Evolutionary conservation across 352 stramenopile genomes (phyloP).

Genomic region (Phytophthora lateralis): DNA sequence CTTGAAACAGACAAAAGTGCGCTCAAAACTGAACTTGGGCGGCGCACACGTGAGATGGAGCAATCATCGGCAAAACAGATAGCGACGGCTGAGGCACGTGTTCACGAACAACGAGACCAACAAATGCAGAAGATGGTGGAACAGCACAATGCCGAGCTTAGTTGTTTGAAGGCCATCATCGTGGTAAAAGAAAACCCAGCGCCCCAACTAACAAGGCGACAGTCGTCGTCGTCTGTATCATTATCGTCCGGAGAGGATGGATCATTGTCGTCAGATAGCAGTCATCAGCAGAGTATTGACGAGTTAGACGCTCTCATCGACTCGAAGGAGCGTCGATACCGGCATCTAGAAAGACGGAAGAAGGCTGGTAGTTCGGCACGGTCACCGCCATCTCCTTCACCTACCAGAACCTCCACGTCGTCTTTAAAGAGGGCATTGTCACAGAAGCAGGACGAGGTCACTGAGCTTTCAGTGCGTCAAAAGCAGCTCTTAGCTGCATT

Average conservation of each 20-base stretch:
- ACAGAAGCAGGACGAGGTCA: conserved; percentile 53
- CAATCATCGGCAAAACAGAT: conserved; percentile 37
- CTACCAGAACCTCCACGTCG: conserved; percentile 20
- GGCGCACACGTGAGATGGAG: conserved; percentile 39
- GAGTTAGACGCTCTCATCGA: conserved; percentile 46
- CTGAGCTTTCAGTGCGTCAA: conserved; percentile 30
- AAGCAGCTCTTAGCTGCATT: conserved; percentile 51
- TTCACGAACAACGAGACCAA: conserved; percentile 47
- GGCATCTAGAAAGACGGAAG: conserved; percentile 14
- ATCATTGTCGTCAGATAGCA: conserved; percentile 15
- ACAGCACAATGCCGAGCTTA: conserved; percentile 45
- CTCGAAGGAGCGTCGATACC: conserved; percentile 41
- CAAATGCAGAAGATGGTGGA: conserved; percentile 45
- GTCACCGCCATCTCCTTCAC: conserved; percentile 11
- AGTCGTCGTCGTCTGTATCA: conserved; percentile 33
- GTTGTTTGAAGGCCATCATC: conserved; percentile 25
- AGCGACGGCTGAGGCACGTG: conserved; percentile 35
- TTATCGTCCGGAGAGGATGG: conserved; percentile 22
- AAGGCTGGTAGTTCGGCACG: conserved; percentile 22
- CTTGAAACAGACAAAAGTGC: conserved; percentile 31
- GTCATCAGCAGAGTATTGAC: conserved; percentile 40
- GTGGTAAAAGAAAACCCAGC: conserved; percentile 9
- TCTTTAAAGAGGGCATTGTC: conserved; percentile 36
- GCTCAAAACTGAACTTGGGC: conserved; percentile 28
- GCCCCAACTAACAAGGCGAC: conserved; percentile 17